Evolutionary conservation across 208 protist genomes (phyloP).

Genomic region (Trypanosoma platydactyli): DNA sequence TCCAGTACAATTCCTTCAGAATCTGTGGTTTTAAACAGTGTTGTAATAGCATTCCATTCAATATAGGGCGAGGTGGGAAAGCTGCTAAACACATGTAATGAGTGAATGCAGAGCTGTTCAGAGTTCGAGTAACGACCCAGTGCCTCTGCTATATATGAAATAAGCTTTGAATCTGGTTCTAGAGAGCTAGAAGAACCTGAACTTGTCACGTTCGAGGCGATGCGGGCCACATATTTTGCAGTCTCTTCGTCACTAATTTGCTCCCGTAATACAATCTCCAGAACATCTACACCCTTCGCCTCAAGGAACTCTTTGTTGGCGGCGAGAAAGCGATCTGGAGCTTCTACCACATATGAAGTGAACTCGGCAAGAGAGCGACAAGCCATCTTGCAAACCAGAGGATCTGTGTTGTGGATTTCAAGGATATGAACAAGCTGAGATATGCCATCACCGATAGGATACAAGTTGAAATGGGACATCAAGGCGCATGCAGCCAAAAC

Average conservation of each 20-base stretch:
- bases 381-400: constrained; percentile 46
- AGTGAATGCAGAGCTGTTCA: constrained; percentile 68
- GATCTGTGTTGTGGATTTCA: constrained; percentile 48
- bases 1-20: constrained; percentile 70
- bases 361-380: constrained; percentile 82
- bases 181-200: constrained; percentile 49
- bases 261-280: constrained; percentile 70
- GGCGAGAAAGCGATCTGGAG: constrained; percentile 66
- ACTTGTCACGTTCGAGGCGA: constrained; percentile 78
- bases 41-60: constrained; percentile 69
- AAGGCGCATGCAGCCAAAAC: constrained; percentile 63
- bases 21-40: constrained; percentile 58
- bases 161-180: constrained; percentile 55
- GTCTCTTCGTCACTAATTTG: constrained; percentile 75
- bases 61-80: constrained; percentile 74
- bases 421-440: constrained; percentile 71
- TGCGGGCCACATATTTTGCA: constrained; percentile 60
- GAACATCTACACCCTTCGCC: constrained; percentile 58
- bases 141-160: constrained; percentile 68
- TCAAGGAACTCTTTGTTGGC: constrained; percentile 72
- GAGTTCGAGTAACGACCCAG: constrained; percentile 61
- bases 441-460: constrained; percentile 81
- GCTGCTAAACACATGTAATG: constrained; percentile 82
- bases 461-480: constrained; percentile 87
- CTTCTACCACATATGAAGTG: constrained; percentile 80